phyloP scores from a whole-genome alignment of 192 early-diverging fungal species.

The Backusella mclennaniae region DNA sequence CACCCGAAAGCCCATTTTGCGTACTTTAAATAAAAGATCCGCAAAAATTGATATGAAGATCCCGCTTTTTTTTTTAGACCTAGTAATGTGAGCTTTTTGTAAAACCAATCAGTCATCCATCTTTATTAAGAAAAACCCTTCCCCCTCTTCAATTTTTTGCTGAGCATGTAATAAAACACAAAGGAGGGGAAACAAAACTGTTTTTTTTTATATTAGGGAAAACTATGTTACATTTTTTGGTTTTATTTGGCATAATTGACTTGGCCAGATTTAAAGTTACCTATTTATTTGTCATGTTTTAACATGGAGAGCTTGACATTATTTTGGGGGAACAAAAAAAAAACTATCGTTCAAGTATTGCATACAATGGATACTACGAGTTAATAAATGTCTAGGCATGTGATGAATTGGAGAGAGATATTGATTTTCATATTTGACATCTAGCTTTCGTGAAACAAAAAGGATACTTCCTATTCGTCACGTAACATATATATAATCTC shows the following conservation, averaged over 20 bases:
- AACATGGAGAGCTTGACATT: not conserved
- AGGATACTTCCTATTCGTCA: not conserved
- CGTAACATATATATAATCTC: not conserved
- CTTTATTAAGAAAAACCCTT: no score
- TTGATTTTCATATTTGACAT: not conserved
- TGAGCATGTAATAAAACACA: not conserved
- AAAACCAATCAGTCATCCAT: not conserved
- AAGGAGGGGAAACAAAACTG: not conserved
- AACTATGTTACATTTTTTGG: not conserved
- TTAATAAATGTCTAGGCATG: no score
- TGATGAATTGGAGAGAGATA: no score
- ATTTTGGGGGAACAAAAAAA: not conserved
- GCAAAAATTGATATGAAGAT: no score
- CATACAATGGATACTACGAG: no score
- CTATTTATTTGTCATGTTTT: not conserved
- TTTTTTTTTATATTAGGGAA: not conserved
- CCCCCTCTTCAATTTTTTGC: not conserved
- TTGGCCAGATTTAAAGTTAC: not conserved
- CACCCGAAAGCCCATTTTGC: no score
- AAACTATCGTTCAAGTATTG: no score
- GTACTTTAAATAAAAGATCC: no score
- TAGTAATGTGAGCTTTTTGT: not conserved
- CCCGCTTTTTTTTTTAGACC: not conserved
- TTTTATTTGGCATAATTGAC: not conserved
- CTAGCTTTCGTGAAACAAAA: not conserved